Conservation (phyloP, 495 filamentous ascomycete genomes). For the Aspergillus conjunctus region DNA sequence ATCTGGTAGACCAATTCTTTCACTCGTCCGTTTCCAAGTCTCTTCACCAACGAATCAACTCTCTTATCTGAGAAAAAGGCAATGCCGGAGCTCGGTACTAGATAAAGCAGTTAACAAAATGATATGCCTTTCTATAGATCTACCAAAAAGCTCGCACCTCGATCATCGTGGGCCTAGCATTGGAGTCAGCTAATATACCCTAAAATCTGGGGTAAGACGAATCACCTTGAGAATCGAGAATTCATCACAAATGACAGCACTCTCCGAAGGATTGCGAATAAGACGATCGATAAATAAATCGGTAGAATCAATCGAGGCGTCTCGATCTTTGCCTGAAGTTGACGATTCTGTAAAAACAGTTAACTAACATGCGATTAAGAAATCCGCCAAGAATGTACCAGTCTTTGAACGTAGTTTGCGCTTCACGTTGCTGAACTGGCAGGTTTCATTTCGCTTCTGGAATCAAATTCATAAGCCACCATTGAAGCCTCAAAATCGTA, state of each 20-base stretch:
- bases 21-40: conserved; percentile 4
- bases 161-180: conserved; percentile 1
- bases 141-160: neutral
- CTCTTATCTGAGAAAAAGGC: conserved; percentile 15
- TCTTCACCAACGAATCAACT: conserved; percentile 9
- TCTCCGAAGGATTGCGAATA: conserved; percentile 5
- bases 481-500: neutral
- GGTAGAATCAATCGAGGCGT: neutral
- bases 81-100: conserved; percentile 15
- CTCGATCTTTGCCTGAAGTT: neutral
- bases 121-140: neutral
- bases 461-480: neutral
- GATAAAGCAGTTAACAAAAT: neutral
- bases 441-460: conserved; percentile 15
- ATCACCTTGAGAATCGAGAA: conserved; percentile 11
- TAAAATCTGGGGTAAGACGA: neutral
- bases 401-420: neutral
- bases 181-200: neutral
- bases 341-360: neutral
- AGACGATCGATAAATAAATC: conserved; percentile 15
- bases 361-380: neutral
- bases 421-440: conserved; percentile 17
- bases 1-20: conserved; percentile 13
- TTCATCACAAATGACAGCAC: conserved; percentile 12
- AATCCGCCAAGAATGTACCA: neutral